Evolutionary conservation across 176 grass and related monocot genomes (phyloP).

Genomic region (Puya raimondii): DNA sequence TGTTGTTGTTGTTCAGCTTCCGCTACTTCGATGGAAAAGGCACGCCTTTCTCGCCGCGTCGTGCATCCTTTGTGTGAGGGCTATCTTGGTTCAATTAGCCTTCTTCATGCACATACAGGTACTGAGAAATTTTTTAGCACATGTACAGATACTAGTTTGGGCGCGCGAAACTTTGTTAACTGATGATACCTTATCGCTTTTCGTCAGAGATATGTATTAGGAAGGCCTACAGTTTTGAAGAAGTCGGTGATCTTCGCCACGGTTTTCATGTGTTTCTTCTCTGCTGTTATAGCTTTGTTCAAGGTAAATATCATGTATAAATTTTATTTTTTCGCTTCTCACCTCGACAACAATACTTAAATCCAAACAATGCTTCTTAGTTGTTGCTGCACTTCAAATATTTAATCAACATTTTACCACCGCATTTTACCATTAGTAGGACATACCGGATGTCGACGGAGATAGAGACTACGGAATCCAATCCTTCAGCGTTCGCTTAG

Average conservation of each 20-base stretch:
- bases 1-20: slow-evolving; percentile 32
- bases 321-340: not conserved
- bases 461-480: slow-evolving; percentile 66
- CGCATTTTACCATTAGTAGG: slow-evolving; percentile 26
- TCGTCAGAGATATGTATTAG: slow-evolving; percentile 65
- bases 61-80: slow-evolving; percentile 68
- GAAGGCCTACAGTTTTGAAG: slow-evolving; percentile 44
- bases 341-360: not conserved
- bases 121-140: not conserved
- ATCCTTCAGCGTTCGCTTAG: slow-evolving; percentile 64
- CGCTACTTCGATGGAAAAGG: slow-evolving; percentile 65
- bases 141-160: not conserved
- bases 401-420: not conserved
- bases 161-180: not conserved
- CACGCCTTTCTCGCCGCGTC: slow-evolving; percentile 64
- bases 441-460: slow-evolving; percentile 80
- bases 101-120: slow-evolving; percentile 97
- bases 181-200: slow-evolving; percentile 25
- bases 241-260: slow-evolving; percentile 64
- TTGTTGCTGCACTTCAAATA: not conserved
- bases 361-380: not conserved
- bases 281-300: slow-evolving; percentile 77
- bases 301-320: slow-evolving; percentile 42
- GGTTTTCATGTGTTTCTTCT: slow-evolving; percentile 83
- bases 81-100: slow-evolving; percentile 62